phyloP scores from a whole-genome alignment of 2,329 filamentous ascomycete genomes.

The Didymella sp. region DNA sequence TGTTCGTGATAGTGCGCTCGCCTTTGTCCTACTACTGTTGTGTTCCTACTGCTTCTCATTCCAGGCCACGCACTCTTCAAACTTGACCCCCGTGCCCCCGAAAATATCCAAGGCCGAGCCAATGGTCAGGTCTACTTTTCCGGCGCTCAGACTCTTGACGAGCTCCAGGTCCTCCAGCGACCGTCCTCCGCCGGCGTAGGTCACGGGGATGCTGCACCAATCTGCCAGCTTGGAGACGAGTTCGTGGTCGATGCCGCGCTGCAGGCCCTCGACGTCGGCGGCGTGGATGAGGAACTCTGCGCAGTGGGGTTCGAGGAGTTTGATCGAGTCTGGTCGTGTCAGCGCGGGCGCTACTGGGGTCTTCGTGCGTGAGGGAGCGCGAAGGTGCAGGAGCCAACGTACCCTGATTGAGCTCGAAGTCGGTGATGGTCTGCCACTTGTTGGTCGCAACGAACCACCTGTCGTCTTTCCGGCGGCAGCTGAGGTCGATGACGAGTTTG shows the following conservation, averaged over 20 bases:
- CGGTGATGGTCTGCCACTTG: slow-evolving; percentile 97
- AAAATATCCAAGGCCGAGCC: slow-evolving; percentile 97
- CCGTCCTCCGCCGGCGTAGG: slow-evolving; percentile 93
- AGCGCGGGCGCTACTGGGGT: background rate
- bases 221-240: slow-evolving; percentile 77
- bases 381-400: slow-evolving; percentile 36
- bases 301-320: slow-evolving; percentile 84
- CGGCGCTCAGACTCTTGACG: slow-evolving; percentile 78
- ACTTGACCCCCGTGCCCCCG: slow-evolving; percentile 83
- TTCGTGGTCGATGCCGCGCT: slow-evolving; percentile 86
- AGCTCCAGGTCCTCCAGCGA: slow-evolving; percentile 80
- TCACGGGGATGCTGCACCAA: slow-evolving; percentile 93
- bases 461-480: slow-evolving; percentile 77
- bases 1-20: too few relatives aligned
- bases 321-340: slow-evolving; percentile 71
- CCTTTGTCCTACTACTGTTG: background rate
- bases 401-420: slow-evolving; percentile 93
- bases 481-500: slow-evolving; percentile 93
- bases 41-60: slow-evolving; percentile 59
- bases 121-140: slow-evolving; percentile 91
- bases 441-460: slow-evolving; percentile 98
- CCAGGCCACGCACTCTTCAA: slow-evolving; percentile 90
- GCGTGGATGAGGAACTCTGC: slow-evolving; percentile 97
- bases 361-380: background rate
- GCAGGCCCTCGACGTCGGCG: slow-evolving; percentile 93